Percentiles rank a stretch among this genome's conserved stretches.
These are phyloP conservation scores for Waltergamsia citrina DNA, from an alignment of 2,329 filamentous ascomycete genomes.

Conservation along the genomic window DNA sequence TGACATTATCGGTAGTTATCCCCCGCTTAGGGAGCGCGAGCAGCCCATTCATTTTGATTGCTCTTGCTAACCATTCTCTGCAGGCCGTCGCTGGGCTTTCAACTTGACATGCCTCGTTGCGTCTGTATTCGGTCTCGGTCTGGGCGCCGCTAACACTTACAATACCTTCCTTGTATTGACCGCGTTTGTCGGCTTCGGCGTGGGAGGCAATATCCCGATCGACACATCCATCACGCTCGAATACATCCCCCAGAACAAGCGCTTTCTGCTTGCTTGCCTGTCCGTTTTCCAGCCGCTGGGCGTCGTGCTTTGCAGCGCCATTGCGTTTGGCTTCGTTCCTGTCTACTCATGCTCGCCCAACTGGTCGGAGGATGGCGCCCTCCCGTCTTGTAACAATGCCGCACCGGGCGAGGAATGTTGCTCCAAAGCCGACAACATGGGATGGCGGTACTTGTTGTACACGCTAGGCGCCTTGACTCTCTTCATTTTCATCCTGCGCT, in stretches of 20 bases:
- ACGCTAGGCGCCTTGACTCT: conserved; percentile 33
- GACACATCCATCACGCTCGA: conserved; percentile 46
- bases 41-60: background rate
- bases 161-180: conserved; percentile 40
- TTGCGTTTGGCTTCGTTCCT: conserved; percentile 44
- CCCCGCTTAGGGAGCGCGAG: too few species aligned
- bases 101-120: conserved; percentile 47
- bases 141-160: conserved; percentile 39
- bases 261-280: conserved; percentile 40
- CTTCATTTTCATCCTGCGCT: conserved; percentile 30
- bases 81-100: conserved; percentile 43
- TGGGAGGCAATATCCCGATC: conserved; percentile 45
- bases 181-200: conserved; percentile 42
- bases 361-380: conserved; percentile 28
- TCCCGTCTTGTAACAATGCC: conserved; percentile 32
- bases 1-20: conserved; percentile 30
- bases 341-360: conserved; percentile 39
- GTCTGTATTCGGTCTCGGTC: conserved; percentile 40
- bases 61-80: background rate
- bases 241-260: conserved; percentile 38
- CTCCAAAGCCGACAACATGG: conserved; percentile 31
- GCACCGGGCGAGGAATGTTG: conserved; percentile 20
- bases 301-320: conserved; percentile 37
- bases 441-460: conserved; percentile 38
- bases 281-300: conserved; percentile 47